Conservation (phyloP, 164 flowering plant genomes). For the Tetrastigma voinierianum region DNA sequence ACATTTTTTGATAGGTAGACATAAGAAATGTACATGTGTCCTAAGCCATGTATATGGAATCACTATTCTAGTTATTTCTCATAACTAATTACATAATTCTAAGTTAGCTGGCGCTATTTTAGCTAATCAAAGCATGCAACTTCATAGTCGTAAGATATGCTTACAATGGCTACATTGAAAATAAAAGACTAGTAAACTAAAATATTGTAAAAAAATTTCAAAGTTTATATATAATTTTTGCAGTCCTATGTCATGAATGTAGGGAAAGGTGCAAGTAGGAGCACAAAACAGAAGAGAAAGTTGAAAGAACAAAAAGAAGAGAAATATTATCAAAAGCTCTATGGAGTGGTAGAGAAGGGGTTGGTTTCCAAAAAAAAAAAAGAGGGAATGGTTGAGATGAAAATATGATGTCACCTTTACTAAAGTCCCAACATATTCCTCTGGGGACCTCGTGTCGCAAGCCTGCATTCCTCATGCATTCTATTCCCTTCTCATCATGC, state of each 20-base stretch:
- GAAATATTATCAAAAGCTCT: not conserved
- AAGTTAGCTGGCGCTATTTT: not conserved
- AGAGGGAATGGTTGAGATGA: not conserved
- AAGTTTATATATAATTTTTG: not conserved
- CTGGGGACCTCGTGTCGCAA: constrained; percentile 96
- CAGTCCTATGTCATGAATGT: not conserved
- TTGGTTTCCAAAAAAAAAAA: no score
- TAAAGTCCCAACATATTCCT: constrained; percentile 85
- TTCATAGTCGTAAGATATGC: not conserved
- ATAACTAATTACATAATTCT: not conserved
- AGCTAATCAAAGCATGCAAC: not conserved
- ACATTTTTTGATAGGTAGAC: no score
- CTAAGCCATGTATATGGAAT: not conserved
- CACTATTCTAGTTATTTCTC: not conserved
- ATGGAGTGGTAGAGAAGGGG: not conserved
- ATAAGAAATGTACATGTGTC: not conserved
- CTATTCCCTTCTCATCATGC: constrained; percentile 79
- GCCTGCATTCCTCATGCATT: constrained; percentile 91
- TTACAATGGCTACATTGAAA: not conserved
- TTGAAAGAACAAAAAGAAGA: no score
- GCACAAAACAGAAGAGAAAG: no score
- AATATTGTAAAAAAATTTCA: not conserved
- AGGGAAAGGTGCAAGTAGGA: not conserved
- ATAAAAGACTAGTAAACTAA: not conserved
- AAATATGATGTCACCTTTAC: constrained; percentile 61